Base-by-base conservation (phyloP, 2,329 filamentous ascomycete genomes). In the Sporothrix dimorphospora region DNA sequence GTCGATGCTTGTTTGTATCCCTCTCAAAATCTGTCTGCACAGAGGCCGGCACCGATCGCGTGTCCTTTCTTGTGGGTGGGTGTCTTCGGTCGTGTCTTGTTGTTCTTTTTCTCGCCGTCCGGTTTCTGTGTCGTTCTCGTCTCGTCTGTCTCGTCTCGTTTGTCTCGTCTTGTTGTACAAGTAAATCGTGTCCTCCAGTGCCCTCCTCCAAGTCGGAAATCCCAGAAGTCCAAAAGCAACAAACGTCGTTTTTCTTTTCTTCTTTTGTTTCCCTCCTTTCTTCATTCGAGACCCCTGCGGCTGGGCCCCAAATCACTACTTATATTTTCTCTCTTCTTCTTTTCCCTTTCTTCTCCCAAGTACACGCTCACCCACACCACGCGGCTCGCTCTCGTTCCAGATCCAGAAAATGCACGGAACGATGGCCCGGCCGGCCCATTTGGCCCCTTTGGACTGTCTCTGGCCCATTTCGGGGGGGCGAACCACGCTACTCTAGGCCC, bases 371-470 rank as follows among this genome's bases (percentile, higher is more conserved):
- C n/a, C 66, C 30, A 51, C 53, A 61, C 69, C 49, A 69, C 57
- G 38, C 70, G 51, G 57, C 68, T 47, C 51, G 69, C 38, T 51
- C 73, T 63, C 72, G 72, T 72, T 73, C 71, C 72, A 73, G 72
- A 74, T 63, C 70, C 70, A 66, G 49, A 53, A 49, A 24, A 51
- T 21, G 63, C 72, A 70, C 74, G 74, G 74, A 72, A 73, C 51
- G 27, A 65, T 74, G 74, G 74, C 42, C 74, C 74, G 74, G 71
- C 71, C 71, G 72, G 69, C 70, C 73, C 72, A 72, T 68, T 68
- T 51, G 63, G 38, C 1, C 21, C 1, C 7, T 66, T n/a, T 66
- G 42, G 61, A 49, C 38, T 30, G 1, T 30, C 11, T 57, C 53
- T 3, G 9, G n/a, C n/a, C n/a, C n/a, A n/a, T n/a, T n/a, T n/a